Conservation (phyloP, 2,329 filamentous ascomycete species). For the Beauveria bassiana region DNA sequence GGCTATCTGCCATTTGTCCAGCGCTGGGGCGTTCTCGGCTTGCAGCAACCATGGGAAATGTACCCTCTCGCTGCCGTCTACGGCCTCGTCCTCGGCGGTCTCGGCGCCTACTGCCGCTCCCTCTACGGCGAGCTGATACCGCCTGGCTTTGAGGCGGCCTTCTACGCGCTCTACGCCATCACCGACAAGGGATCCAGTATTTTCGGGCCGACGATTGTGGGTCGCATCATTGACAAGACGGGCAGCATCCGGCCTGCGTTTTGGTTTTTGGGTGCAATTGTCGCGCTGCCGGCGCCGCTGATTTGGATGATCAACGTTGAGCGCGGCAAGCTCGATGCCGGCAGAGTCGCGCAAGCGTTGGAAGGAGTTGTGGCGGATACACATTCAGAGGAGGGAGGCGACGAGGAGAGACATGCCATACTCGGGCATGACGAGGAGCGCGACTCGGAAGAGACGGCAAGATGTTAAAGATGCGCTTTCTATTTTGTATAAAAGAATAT, state of each 20-base stretch:
- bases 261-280: constrained; percentile 80
- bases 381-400: constrained; percentile 14
- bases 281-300: constrained; percentile 75
- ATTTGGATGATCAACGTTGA: constrained; percentile 83
- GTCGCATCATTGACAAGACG: constrained; percentile 77
- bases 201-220: constrained; percentile 91
- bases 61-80: constrained; percentile 86
- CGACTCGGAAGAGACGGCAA: constrained; percentile 1
- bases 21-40: constrained; percentile 65
- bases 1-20: constrained; percentile 79
- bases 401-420: constrained; percentile 22
- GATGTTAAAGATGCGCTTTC: neutral
- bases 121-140: constrained; percentile 92
- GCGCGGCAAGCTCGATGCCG: constrained; percentile 62
- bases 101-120: constrained; percentile 86
- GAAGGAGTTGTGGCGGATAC: constrained; percentile 38
- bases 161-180: constrained; percentile 94
- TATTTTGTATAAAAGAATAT: neutral
- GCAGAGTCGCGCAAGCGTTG: constrained; percentile 53
- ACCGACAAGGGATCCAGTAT: constrained; percentile 94
- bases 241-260: constrained; percentile 82
- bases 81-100: constrained; percentile 86
- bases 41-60: constrained; percentile 97
- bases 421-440: constrained; percentile 19
- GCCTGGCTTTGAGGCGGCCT: constrained; percentile 87